These are phyloP conservation scores for Nepenthes mirabilis DNA, from an alignment of 148 eudicot species.

Conservation along the genomic window DNA sequence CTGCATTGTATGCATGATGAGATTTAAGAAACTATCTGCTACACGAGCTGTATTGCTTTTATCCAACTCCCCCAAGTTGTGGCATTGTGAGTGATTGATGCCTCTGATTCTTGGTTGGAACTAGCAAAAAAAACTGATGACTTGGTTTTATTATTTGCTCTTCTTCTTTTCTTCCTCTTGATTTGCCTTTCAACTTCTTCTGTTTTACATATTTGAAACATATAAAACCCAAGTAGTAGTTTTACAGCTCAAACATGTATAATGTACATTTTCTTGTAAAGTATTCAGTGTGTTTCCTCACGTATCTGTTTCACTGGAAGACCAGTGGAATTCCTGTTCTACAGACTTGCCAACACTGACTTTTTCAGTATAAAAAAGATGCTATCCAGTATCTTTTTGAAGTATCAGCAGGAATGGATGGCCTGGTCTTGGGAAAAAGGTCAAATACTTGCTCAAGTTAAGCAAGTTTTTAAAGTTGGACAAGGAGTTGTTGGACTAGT, in stretches of 20 bases:
- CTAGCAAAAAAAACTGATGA: no score
- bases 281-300: not conserved
- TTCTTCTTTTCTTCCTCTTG: not conserved
- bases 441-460: slow-evolving; percentile 92
- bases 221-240: no score
- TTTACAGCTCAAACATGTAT: no score
- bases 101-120: no score
- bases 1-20: no score
- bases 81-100: no score
- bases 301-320: slow-evolving; percentile 22
- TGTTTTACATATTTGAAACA: not conserved
- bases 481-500: slow-evolving; percentile 86
- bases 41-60: no score
- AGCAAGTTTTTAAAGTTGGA: slow-evolving; percentile 89
- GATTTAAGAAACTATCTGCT: no score
- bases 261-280: no score
- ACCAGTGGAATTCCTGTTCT: slow-evolving; percentile 80
- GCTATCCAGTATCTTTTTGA: slow-evolving; percentile 91
- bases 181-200: not conserved
- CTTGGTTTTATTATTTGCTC: no score
- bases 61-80: no score
- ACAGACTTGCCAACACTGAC: slow-evolving; percentile 73
- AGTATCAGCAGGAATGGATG: slow-evolving; percentile 91
- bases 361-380: slow-evolving; percentile 66
- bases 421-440: slow-evolving; percentile 87